Evolutionary conservation across 352 stramenopile genomes (phyloP).

Genomic region (Plasmopara halstedii): DNA sequence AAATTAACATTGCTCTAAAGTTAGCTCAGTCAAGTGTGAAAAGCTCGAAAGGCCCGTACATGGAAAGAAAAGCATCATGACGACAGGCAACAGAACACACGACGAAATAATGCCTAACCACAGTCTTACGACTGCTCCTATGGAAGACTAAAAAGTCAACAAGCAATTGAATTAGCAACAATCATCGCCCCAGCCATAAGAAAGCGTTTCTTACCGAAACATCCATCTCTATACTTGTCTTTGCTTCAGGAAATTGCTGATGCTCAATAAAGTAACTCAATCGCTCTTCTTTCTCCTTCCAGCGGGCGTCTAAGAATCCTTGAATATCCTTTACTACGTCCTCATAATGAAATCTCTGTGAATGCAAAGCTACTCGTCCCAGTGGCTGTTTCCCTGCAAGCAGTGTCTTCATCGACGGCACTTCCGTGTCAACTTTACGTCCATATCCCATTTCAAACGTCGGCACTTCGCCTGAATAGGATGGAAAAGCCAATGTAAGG

Average conservation of each 20-base stretch:
- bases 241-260: constrained; percentile 36
- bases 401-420: constrained; percentile 79
- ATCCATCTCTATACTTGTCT: constrained; percentile 26
- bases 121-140: constrained; percentile 56
- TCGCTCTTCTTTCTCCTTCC: constrained; percentile 69
- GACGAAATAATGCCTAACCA: constrained; percentile 63
- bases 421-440: constrained; percentile 66
- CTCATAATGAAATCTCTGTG: constrained; percentile 53
- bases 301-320: constrained; percentile 59
- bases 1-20: neutral
- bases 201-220: constrained; percentile 24
- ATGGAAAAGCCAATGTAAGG: constrained; percentile 85
- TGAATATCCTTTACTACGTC: constrained; percentile 45
- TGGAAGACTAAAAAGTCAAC: constrained; percentile 34
- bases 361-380: constrained; percentile 45
- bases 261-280: constrained; percentile 73
- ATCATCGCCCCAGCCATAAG: neutral
- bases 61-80: constrained; percentile 77
- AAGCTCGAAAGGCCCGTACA: constrained; percentile 25
- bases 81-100: constrained; percentile 56
- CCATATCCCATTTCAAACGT: constrained; percentile 86
- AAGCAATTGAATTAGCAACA: constrained; percentile 6
- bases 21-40: constrained; percentile 1
- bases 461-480: constrained; percentile 79
- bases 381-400: constrained; percentile 45